These are phyloP conservation scores for Lentinula guzmanii DNA, from an alignment of 768 basidiomycete species.

Conservation along the genomic window DNA sequence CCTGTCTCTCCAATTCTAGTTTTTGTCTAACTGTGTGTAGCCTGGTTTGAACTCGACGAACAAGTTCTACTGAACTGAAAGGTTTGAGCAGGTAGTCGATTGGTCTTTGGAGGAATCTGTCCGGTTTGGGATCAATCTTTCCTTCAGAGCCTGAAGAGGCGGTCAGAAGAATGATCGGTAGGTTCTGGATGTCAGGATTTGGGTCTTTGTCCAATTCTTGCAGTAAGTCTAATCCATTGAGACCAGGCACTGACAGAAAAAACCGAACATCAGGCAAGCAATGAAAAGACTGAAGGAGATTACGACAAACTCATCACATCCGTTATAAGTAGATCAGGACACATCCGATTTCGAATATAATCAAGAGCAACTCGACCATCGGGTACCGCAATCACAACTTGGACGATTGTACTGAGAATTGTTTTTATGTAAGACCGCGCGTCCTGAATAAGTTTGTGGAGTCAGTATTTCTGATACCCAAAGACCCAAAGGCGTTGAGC, in stretches of 20 bases:
- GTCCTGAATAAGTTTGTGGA: neutral
- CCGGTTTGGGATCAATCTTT: neutral
- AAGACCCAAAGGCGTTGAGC: neutral
- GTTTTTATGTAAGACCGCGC: slow-evolving; percentile 6
- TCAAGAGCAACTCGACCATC: slow-evolving; percentile 5
- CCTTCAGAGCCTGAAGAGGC: neutral
- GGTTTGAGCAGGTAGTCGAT: slow-evolving; percentile 3
- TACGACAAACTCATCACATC: slow-evolving; percentile 4
- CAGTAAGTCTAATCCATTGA: neutral
- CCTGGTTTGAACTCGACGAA: neutral
- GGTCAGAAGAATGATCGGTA: slow-evolving; percentile 2
- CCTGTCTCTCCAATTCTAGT: slow-evolving; percentile 1
- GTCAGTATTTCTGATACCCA: neutral
- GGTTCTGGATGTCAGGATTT: neutral
- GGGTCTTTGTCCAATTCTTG: neutral
- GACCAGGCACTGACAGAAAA: neutral
- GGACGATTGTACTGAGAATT: neutral
- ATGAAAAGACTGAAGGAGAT: neutral
- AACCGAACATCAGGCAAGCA: neutral
- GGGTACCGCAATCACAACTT: slow-evolving; percentile 2
- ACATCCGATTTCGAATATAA: neutral
- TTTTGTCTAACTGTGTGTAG: neutral
- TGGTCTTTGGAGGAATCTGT: neutral
- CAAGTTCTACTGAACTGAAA: slow-evolving; percentile 1
- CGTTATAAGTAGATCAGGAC: slow-evolving; percentile 3